phyloP scores from a whole-genome alignment of 208 protist species.

The Herpetomonas tarakana region DNA sequence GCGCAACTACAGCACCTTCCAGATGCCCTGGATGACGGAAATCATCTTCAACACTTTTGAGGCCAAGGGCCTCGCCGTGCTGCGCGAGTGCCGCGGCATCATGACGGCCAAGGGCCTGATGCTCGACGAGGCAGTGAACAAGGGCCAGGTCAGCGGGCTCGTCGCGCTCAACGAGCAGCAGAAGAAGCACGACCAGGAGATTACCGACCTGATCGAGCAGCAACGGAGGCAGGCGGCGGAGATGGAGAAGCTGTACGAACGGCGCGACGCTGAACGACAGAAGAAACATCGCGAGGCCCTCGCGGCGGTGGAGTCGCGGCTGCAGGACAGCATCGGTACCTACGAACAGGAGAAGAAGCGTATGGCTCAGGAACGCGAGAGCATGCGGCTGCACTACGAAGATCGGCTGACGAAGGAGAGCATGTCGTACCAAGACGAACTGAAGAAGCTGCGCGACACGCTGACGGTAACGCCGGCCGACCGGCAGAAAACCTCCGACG shows the following conservation, averaged over 20 bases:
- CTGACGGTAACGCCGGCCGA: constrained; percentile 12
- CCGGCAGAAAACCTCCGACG: constrained; percentile 27
- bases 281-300: constrained; percentile 7
- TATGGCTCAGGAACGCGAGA: constrained; percentile 20
- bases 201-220: constrained; percentile 14
- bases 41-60: constrained; percentile 25
- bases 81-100: constrained; percentile 13
- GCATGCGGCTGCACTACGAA: constrained; percentile 31
- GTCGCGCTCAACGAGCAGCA: constrained; percentile 16
- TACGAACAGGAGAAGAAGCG: constrained; percentile 34
- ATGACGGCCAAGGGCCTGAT: constrained; percentile 15
- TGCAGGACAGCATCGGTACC: constrained; percentile 11
- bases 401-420: constrained; percentile 22
- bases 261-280: constrained; percentile 3
- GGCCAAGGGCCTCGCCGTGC: constrained; percentile 15
- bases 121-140: constrained; percentile 18
- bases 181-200: constrained; percentile 21
- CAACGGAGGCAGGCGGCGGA: constrained; percentile 19
- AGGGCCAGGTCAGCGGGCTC: constrained; percentile 15
- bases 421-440: constrained; percentile 27
- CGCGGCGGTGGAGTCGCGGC: constrained; percentile 12
- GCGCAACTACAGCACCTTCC: constrained; percentile 13
- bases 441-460: constrained; percentile 28
- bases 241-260: constrained; percentile 14
- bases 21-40: constrained; percentile 17